Evolutionary conservation across 2,329 filamentous ascomycete species (phyloP), one percentile per base, ranked within the genome.

Genomic region (Magnaporthales sp.): DNA sequence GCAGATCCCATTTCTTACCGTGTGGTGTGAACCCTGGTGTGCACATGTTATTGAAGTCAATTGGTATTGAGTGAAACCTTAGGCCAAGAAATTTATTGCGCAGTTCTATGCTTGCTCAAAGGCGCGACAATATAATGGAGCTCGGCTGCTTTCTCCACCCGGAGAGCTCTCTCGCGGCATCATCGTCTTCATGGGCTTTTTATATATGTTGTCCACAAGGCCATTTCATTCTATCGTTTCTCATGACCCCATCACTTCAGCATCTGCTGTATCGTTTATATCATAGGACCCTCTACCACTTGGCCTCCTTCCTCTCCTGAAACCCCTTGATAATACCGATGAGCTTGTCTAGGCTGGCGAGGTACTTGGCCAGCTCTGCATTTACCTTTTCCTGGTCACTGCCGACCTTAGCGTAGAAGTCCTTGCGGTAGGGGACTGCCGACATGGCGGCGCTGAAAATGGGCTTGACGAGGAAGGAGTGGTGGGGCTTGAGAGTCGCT

Each of bases 371-470:
- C 73, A 97, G 78, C 74, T 91, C 86, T 66, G 79, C 75, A 64
- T 83, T 73, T 63, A 95, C 89, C 78, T 89, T 86, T 31, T 75
- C 79, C 54, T 84, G 78, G 74, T 91, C 86, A 24, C 82, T 81
- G 51, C 91, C 93, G 60, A 99, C 83, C 86, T 97, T 97, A 70
- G 80, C 80, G 77, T 97, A 98, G 77, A 99, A 98, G 79, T 94
- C 91, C 77, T 91, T 92, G 72, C 94, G 88, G 84, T 97, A 97
- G 1, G 95, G 95, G 71, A 91, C 94, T 22, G 93, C 93, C 72
- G 87, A 86, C 93, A 99, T 97, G 77, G 94, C 94, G 69, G 93
- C 90, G 73, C 85, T 91, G 85, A 98, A 98, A 75, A 97, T 84
- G 68, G 92, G 92, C 85, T 96, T 97, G 73, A 97, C 82, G 69